Percentiles rank a stretch among this genome's conserved stretches.
Evolutionary conservation across 495 filamentous ascomycete genomes (phyloP).

Genomic region (Podospora sp.): DNA sequence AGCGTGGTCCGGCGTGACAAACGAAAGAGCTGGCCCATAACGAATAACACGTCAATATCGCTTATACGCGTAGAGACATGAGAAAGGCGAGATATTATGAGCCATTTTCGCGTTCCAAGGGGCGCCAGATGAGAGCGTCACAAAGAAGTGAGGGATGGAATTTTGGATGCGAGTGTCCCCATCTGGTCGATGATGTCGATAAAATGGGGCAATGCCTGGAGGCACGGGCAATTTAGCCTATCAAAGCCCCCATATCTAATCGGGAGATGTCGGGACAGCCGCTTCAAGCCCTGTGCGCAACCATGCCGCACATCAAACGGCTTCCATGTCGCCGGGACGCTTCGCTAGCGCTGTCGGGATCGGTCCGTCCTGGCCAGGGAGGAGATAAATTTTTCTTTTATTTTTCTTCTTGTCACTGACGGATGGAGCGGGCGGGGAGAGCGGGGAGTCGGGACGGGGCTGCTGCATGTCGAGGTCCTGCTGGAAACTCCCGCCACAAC

Average conservation of each 20-base stretch:
- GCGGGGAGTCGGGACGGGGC: neutral
- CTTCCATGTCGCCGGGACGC: constrained; percentile 23
- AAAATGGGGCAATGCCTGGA: neutral
- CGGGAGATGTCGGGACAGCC: constrained; percentile 26
- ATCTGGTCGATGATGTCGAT: constrained; percentile 19
- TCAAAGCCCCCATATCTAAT: constrained; percentile 13
- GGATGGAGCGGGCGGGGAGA: neutral
- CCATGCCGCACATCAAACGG: constrained; percentile 25
- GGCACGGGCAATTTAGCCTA: constrained; percentile 18
- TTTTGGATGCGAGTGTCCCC: neutral
- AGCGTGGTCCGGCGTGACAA: neutral
- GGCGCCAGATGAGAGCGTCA: neutral
- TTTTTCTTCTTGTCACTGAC: neutral
- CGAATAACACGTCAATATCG: constrained; percentile 2
- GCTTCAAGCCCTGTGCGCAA: neutral
- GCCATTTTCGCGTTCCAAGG: constrained; percentile 2
- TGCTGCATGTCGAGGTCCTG: neutral
- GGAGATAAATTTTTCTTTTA: constrained; percentile 9
- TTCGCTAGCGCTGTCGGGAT: constrained; percentile 18
- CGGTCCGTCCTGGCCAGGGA: constrained; percentile 21
- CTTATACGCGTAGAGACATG: neutral
- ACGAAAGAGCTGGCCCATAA: neutral
- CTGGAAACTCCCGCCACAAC: neutral
- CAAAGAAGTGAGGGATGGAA: neutral
- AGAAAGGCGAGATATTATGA: neutral